Percentiles rank a stretch among this genome's conserved stretches.
phyloP scores from a whole-genome alignment of 2,329 filamentous ascomycete genomes.

The Colletotrichum eremochloae region DNA sequence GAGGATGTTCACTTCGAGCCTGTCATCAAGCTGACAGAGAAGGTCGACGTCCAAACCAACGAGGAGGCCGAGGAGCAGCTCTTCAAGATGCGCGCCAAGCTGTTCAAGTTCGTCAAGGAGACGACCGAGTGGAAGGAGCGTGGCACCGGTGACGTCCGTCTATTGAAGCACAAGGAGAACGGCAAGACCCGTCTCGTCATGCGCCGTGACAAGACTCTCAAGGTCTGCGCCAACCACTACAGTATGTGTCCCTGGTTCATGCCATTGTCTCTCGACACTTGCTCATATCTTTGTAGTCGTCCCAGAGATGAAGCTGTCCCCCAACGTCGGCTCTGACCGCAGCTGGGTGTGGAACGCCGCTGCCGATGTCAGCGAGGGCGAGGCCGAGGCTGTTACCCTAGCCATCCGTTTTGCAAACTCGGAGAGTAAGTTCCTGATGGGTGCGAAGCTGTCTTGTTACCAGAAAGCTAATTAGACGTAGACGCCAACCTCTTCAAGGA shows the following conservation, averaged over 20 bases:
- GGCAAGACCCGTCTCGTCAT: conserved; percentile 98
- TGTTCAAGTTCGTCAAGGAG: conserved; percentile 97
- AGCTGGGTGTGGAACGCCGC: conserved; percentile 99
- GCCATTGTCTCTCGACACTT: background rate
- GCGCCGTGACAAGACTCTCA: conserved; percentile 99
- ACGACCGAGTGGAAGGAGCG: conserved; percentile 98
- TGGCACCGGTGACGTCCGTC: conserved; percentile 93
- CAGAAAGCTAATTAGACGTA: conserved; percentile 56
- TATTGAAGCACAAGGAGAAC: conserved; percentile 99
- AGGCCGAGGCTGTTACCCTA: conserved; percentile 94
- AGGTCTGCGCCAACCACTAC: conserved; percentile 99
- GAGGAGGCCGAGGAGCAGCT: conserved; percentile 97
- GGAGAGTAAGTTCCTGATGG: conserved; percentile 79
- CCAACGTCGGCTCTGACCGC: conserved; percentile 97
- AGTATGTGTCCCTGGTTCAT: conserved; percentile 69
- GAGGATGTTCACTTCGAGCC: conserved; percentile 98
- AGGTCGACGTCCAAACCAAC: conserved; percentile 97
- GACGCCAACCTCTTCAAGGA: conserved; percentile 99
- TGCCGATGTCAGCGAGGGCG: conserved; percentile 97
- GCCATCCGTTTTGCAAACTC: conserved; percentile 98
- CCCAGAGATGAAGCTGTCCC: conserved; percentile 98
- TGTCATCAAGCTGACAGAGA: conserved; percentile 94
- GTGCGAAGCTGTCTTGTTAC: background rate
- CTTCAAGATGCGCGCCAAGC: conserved; percentile 99
- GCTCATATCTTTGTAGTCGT: conserved; percentile 72